Conservation (phyloP, 2,329 filamentous ascomycete species). For the Cladosporium sp. region DNA sequence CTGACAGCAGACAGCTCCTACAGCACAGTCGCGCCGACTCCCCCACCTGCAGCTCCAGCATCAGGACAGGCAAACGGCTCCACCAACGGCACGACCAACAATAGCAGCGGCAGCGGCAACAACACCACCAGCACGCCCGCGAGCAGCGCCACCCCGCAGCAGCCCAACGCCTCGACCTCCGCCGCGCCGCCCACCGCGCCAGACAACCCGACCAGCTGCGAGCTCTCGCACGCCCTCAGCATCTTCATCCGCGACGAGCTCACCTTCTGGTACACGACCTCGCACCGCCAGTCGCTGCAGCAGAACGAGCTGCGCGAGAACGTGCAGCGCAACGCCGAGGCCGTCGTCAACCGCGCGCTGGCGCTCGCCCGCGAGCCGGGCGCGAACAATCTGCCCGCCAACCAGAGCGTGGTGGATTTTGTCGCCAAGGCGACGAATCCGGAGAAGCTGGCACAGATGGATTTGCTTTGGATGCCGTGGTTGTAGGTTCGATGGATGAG, state of each 20-base stretch:
- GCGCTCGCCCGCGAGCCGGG: constrained; percentile 65
- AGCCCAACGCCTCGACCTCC: constrained; percentile 12
- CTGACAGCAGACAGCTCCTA: constrained; percentile 65
- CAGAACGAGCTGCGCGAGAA: constrained; percentile 68
- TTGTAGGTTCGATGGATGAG: constrained; percentile 44
- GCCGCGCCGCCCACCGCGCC: constrained; percentile 35
- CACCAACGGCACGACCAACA: background rate
- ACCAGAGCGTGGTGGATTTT: constrained; percentile 93
- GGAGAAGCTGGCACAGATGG: constrained; percentile 76
- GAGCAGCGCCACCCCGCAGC: constrained; percentile 1
- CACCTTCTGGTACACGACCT: constrained; percentile 88
- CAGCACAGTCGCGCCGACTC: constrained; percentile 19
- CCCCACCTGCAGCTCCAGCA: constrained; percentile 3
- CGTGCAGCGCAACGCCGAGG: constrained; percentile 79
- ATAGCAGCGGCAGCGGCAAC: background rate
- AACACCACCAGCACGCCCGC: constrained; percentile 3
- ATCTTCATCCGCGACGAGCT: constrained; percentile 97
- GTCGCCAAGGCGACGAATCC: constrained; percentile 92
- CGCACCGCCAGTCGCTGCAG: constrained; percentile 58
- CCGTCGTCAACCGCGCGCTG: constrained; percentile 84
- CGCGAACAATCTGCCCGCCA: constrained; percentile 69
- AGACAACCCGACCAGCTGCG: constrained; percentile 36
- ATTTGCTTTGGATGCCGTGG: constrained; percentile 97
- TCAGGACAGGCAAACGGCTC: background rate
- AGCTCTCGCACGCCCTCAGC: constrained; percentile 90